Base-by-base conservation (phyloP, 352 stramenopile species). In the Proteromonas lacertae region DNA sequence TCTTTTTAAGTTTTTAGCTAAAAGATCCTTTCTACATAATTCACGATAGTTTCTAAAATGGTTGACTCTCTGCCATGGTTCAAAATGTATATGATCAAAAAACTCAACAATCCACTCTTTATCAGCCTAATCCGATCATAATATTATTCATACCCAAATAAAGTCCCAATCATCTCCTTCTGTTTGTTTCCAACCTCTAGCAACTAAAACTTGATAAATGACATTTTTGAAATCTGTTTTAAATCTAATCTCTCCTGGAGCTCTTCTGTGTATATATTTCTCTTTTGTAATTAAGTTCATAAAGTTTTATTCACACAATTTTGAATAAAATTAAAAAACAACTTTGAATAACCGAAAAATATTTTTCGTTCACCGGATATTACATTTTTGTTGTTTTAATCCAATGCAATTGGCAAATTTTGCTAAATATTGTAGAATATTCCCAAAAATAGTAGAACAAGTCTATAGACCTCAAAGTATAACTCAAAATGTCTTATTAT, bases 1-100 rank as follows among this genome's bases (percentile, higher is more conserved):
- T 31, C 68, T 59, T 52, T 87, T 83, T 34, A 87, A 52, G 44
- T 87, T 87, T 49, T 86, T 48, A 14, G 48, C 47, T 40, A 49
- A 45, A 24, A 77, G 38, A 34, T 81, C 66, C 40, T 84, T 87
- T 13, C 69, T 52, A 18, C 65, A 82, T 39, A 87, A 61, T 45
- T 87, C 71, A 39, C 79, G 79, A 46, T 79, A 66, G 49, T 87
- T 87, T 34, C 70, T 64, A 48, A 83, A 87, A 42, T 84, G 71
- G 54, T 82, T 87, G 19, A 87, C 53, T 8, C 62, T 50, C 55
- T 84, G 53, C 34, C 55, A 45, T 12, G 25, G 14, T 14, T 58
- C 54, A 18, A 60, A 36, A 30, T 57, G 37, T 28, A 60, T 55
- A 13, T 41, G 32, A 41, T 61, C 53, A 37, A 56, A 55, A 25